A percentile compares a stretch with the other conserved stretches of the same genome.
Evolutionary conservation across 345 rosid genomes (phyloP).

Genomic region (Eutrema yunnanense): DNA sequence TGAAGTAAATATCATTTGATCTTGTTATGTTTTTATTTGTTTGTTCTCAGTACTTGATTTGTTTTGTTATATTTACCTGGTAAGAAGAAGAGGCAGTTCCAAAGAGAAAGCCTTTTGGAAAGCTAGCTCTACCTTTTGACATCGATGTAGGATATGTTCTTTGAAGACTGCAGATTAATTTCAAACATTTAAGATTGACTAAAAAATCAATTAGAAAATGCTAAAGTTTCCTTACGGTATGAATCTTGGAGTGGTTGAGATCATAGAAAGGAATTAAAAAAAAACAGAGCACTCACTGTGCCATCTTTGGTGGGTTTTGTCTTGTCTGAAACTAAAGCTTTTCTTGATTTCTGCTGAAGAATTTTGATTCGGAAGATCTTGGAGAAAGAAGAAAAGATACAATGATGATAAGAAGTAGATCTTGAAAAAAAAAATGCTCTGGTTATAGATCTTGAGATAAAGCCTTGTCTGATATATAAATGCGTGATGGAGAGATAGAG

Average conservation of each 20-base stretch:
- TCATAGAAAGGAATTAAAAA: neutral
- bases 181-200: neutral
- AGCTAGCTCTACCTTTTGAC: slow-evolving; percentile 31
- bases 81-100: slow-evolving; percentile 43
- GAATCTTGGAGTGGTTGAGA: neutral
- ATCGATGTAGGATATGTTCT: slow-evolving; percentile 21
- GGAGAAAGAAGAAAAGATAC: slow-evolving; percentile 1
- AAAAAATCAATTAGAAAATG: neutral
- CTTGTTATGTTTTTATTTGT: neutral
- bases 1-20: neutral
- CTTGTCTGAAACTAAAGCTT: slow-evolving; percentile 7
- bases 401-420: slow-evolving; percentile 9
- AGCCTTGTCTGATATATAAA: slow-evolving; percentile 15
- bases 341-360: neutral
- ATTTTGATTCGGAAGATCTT: neutral
- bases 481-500: slow-evolving; percentile 15
- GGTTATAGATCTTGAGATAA: slow-evolving; percentile 1
- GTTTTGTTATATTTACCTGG: slow-evolving; percentile 19
- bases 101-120: slow-evolving; percentile 34
- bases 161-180: slow-evolving; percentile 17
- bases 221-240: neutral
- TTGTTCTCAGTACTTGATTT: neutral
- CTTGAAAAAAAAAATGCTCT: neutral
- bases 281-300: slow-evolving; percentile 24
- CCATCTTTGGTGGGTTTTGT: slow-evolving; percentile 12